Evolutionary conservation across 164 flowering plant species (phyloP), one percentile per base, ranked within the genome.

Genomic region (Chimonanthus praecox): DNA sequence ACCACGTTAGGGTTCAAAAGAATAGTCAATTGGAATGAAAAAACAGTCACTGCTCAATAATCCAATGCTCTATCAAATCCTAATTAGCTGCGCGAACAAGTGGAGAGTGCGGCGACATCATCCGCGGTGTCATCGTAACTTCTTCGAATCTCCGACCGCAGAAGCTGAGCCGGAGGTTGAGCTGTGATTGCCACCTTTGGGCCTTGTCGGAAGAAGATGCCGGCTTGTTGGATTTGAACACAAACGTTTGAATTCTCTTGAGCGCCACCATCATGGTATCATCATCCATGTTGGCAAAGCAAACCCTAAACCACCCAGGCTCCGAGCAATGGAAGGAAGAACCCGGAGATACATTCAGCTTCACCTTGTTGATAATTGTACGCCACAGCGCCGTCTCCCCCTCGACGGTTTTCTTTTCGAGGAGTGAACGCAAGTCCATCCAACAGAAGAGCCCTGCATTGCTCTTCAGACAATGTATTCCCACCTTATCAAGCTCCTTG

Each of bases 341-440:
- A 4, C 98, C 98, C 0, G 98, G 97, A 6, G 98, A 94, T 1
- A 94, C 90, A 62, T 94, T 94, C 11, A 94, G 87, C 88, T 90
- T 92, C 1, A 89, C 92, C 1, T 92, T 88, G 10, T 87, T n/a
- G 20, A 94, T 76, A 6, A 94, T 87, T 49, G 83, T 76, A 6
- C 78, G 71, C 98, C 97, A 92, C 6, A 94, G 72, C 3, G 47
- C 80, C 79, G 81, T 67, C 78, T 94, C 98, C 2, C 82, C 92
- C 18, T 89, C 90, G 0, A 78, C 67, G 0, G 92, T 89, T 8
- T 80, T 73, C 20, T 84, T 87, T 69, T 85, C 78, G 3, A 94
- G 83, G 7, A 92, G 84, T 8, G 64, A 47, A 15, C 84, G 73
- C 70, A 92, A 74, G 69, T 94, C 92, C 93, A 94, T 90, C 98